Evolutionary conservation across 2,329 filamentous ascomycete species (phyloP).

Genomic region (Alternaria sp.): DNA sequence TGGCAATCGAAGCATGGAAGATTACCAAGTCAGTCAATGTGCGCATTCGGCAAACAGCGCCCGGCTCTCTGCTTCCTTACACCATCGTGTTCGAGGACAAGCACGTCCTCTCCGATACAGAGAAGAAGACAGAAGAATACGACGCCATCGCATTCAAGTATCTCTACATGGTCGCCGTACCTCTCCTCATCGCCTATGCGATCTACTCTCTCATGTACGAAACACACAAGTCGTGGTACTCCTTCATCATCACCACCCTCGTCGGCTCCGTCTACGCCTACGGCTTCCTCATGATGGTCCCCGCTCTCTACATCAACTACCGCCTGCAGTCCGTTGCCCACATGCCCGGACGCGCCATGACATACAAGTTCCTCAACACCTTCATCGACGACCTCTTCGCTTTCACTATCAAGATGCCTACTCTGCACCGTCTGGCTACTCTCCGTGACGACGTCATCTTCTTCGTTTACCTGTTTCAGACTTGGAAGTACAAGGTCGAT

Average conservation of each 20-base stretch:
- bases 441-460: slow-evolving; percentile 97
- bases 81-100: slow-evolving; percentile 92
- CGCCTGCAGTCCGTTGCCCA: slow-evolving; percentile 89
- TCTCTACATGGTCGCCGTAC: slow-evolving; percentile 91
- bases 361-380: slow-evolving; percentile 97
- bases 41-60: slow-evolving; percentile 73
- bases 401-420: slow-evolving; percentile 99
- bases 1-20: slow-evolving; percentile 86
- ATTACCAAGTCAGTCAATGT: slow-evolving; percentile 95
- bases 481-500: slow-evolving; percentile 90
- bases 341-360: slow-evolving; percentile 96
- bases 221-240: slow-evolving; percentile 97
- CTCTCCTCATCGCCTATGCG: slow-evolving; percentile 88
- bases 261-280: slow-evolving; percentile 98
- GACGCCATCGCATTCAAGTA: slow-evolving; percentile 98
- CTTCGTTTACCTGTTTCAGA: slow-evolving; percentile 96
- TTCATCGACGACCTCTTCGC: slow-evolving; percentile 99
- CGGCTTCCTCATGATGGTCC: slow-evolving; percentile 99
- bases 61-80: slow-evolving; percentile 79
- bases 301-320: slow-evolving; percentile 98
- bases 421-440: slow-evolving; percentile 89
- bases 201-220: slow-evolving; percentile 92
- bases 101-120: slow-evolving; percentile 91
- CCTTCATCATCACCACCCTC: slow-evolving; percentile 91
- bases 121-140: slow-evolving; percentile 98